phyloP scores from a whole-genome alignment of 768 basidiomycete species.

The Tricholoma matsutake region DNA sequence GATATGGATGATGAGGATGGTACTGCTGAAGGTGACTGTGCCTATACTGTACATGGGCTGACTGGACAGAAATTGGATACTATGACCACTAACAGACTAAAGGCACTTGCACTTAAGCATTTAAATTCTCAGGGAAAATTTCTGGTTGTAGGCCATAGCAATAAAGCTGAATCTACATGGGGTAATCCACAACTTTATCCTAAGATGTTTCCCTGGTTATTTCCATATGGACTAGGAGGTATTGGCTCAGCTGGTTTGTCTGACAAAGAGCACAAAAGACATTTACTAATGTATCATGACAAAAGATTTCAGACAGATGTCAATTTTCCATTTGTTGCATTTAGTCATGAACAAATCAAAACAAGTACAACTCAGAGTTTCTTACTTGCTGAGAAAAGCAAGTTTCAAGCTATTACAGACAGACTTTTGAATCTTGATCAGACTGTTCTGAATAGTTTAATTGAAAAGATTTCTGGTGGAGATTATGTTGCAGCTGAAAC shows the following conservation, averaged over 20 bases:
- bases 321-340: slow-evolving; percentile 25
- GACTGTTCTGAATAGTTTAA: slow-evolving; percentile 14
- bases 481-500: slow-evolving; percentile 5
- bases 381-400: slow-evolving; percentile 16
- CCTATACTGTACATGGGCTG: slow-evolving; percentile 30
- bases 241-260: no score
- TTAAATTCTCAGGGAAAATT: slow-evolving; percentile 5
- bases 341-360: slow-evolving; percentile 15
- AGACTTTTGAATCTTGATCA: not conserved
- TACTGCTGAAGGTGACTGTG: no score
- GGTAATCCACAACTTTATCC: no score
- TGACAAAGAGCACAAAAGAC: slow-evolving; percentile 11
- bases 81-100: no score
- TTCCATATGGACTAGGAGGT: no score
- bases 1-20: no score
- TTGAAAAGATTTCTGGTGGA: slow-evolving; percentile 4
- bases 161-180: no score
- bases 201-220: no score
- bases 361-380: slow-evolving; percentile 28
- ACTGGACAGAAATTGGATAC: slow-evolving; percentile 21
- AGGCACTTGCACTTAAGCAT: no score
- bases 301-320: not conserved
- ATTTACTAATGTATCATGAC: slow-evolving; percentile 20
- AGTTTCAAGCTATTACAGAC: no score
- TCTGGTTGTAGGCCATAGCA: not conserved